Base-by-base conservation (phyloP, 2,329 filamentous ascomycete species). In the Fusarium mangiferae region DNA sequence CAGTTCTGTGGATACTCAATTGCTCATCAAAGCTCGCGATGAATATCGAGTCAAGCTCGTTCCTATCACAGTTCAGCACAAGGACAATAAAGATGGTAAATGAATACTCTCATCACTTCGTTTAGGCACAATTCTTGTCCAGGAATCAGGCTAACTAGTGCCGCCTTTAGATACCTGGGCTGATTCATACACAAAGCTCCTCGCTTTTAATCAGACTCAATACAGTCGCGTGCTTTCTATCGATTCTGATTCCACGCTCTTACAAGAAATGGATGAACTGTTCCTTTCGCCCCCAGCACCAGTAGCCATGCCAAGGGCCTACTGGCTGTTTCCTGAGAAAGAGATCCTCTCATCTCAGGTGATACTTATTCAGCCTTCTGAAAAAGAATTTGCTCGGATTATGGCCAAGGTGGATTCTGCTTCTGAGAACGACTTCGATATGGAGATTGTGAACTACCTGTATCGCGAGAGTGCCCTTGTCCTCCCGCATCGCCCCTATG, bases 231-330 rank as follows among this genome's bases (percentile, higher is more conserved):
- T 87, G 7, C 74, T 84, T 15, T 89, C 90, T 61, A 80, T 87
- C 10, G 85, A 94, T 79, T 91, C 90, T 22, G 92, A 94, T 77
- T 85, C 89, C 30, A 88, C 88, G 3, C 82, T 94, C 10, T 84
- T 92, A 5, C 84, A 90, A 69, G 82, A 85, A 28, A 88, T 94
- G 85, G 92, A 94, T 77, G 91, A 94, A 68, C 85, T 94, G 2
- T 94, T 94, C 81, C 87, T 92, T 38, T 84, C 92, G 6, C 92
- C 92, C 0, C 80, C 84, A 3, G 86, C 87, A 3, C 84, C 87
- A 6, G 86, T 92, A 11, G 91, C 91, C 6, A 91, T 94, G 87
- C 91, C 92, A 3, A 88, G 90, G 35, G 92, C 92, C 11, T 94
- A 94, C 80, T 94, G 92, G 92, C 83, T 90, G 4, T 84, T 88